phyloP scores from a whole-genome alignment of 1,284 basidiomycete species.

The Trametes pubescens region DNA sequence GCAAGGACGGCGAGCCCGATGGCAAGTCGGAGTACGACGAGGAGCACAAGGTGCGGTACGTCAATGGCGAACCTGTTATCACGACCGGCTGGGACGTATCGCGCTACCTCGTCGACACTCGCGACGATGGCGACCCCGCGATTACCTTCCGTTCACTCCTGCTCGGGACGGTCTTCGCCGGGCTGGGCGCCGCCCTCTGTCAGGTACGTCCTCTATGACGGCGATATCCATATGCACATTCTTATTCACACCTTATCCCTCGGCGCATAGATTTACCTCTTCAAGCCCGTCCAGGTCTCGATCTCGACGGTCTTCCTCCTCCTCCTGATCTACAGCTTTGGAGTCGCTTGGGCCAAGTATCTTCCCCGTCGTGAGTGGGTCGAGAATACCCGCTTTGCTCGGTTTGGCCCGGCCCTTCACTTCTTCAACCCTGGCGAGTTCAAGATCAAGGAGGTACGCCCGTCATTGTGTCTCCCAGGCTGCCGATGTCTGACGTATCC shows the following conservation, averaged over 20 bases:
- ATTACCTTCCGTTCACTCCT: conserved; percentile 66
- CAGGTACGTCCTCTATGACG: conserved; percentile 45
- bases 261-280: conserved; percentile 58
- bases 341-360: conserved; percentile 59
- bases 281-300: conserved; percentile 63
- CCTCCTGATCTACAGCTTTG: conserved; percentile 62
- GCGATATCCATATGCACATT: background rate
- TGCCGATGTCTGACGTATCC: background rate
- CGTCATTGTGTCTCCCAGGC: background rate
- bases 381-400: conserved; percentile 50
- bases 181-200: conserved; percentile 58
- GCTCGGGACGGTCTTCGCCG: conserved; percentile 64
- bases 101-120: conserved; percentile 61
- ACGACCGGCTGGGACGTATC: conserved; percentile 66
- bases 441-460: conserved; percentile 64
- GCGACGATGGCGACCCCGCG: conserved; percentile 68
- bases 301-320: conserved; percentile 69
- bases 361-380: conserved; percentile 51
- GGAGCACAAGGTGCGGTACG: conserved; percentile 46
- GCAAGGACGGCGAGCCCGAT: conserved; percentile 5
- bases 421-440: conserved; percentile 69
- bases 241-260: background rate
- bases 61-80: conserved; percentile 64
- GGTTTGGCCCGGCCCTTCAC: conserved; percentile 49
- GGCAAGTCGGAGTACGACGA: conserved; percentile 24